Evolutionary conservation across 2,329 filamentous ascomycete genomes (phyloP).

Genomic region (Pseudogymnoascus destructans): DNA sequence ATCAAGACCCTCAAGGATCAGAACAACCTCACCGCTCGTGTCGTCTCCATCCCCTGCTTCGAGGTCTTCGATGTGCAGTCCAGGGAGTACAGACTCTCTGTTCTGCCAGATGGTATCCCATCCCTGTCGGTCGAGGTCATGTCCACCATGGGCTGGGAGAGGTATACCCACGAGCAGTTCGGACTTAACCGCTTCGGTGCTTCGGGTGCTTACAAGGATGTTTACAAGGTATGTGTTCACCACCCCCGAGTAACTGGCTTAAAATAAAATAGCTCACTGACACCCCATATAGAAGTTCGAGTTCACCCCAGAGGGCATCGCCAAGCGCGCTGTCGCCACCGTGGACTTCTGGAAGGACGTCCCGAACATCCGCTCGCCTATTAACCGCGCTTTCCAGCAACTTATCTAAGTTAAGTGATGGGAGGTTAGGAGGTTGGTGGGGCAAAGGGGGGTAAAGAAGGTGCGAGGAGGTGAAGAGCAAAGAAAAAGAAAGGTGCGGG

Average conservation of each 20-base stretch:
- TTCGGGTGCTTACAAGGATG: conserved; percentile 91
- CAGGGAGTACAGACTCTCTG: conserved; percentile 89
- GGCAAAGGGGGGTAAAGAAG: not conserved
- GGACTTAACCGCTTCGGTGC: conserved; percentile 98
- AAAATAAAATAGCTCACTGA: conserved; percentile 26
- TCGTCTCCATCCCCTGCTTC: conserved; percentile 92
- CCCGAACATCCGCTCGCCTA: conserved; percentile 77
- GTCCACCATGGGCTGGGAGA: conserved; percentile 96
- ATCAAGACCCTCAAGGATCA: conserved; percentile 84
- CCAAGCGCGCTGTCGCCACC: conserved; percentile 86
- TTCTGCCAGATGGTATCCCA: conserved; percentile 88
- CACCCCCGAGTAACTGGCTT: not conserved
- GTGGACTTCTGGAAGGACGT: conserved; percentile 96
- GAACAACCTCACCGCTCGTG: conserved; percentile 73
- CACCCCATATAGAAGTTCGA: conserved; percentile 72
- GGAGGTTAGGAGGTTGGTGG: not conserved
- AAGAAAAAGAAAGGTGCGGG: not conserved
- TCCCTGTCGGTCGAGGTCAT: conserved; percentile 91
- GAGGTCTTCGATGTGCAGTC: conserved; percentile 90
- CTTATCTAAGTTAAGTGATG: conserved; percentile 53
- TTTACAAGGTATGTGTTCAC: conserved; percentile 62
- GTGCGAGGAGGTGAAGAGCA: not conserved
- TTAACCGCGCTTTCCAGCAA: conserved; percentile 97
- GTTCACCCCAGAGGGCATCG: conserved; percentile 92
- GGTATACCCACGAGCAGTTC: conserved; percentile 98